Percentiles rank a stretch among this genome's conserved stretches.
These are phyloP conservation scores for Gloeophyllum trabeum DNA, from an alignment of 768 basidiomycete genomes.

Conservation along the genomic window DNA sequence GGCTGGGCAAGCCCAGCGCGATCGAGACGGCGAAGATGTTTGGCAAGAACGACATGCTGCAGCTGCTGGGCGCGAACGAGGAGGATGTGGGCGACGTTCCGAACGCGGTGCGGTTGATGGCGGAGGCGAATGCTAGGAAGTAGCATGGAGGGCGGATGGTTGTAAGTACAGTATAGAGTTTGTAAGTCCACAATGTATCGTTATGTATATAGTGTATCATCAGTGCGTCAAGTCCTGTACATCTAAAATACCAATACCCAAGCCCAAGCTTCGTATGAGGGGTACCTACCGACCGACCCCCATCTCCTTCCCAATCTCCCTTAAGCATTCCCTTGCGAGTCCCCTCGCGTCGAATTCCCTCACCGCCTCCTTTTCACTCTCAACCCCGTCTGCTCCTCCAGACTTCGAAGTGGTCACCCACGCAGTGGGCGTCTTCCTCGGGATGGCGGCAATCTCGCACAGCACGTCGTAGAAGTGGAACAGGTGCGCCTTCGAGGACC, in stretches of 20 bases:
- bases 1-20: slow-evolving; percentile 54
- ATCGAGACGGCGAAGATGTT: slow-evolving; percentile 65
- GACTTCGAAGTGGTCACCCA: slow-evolving; percentile 31
- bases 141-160: no score
- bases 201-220: not conserved
- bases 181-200: not conserved
- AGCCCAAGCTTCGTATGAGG: no score
- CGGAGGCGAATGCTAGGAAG: not conserved
- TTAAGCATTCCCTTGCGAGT: slow-evolving; percentile 57
- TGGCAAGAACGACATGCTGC: slow-evolving; percentile 40
- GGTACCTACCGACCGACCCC: slow-evolving; percentile 25
- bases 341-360: slow-evolving; percentile 53
- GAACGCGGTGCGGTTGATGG: not conserved
- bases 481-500: slow-evolving; percentile 72
- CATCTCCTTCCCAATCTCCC: slow-evolving; percentile 65
- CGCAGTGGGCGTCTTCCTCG: slow-evolving; percentile 52
- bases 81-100: slow-evolving; percentile 32
- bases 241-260: no score
- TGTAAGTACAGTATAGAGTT: no score
- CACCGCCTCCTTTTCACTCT: slow-evolving; percentile 13
- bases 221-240: not conserved
- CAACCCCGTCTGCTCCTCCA: slow-evolving; percentile 8
- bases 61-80: slow-evolving; percentile 44
- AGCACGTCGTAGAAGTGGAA: slow-evolving; percentile 81
- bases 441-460: slow-evolving; percentile 69